phyloP scores from a whole-genome alignment of 345 rosid species.

The Anastatica hierochuntica region DNA sequence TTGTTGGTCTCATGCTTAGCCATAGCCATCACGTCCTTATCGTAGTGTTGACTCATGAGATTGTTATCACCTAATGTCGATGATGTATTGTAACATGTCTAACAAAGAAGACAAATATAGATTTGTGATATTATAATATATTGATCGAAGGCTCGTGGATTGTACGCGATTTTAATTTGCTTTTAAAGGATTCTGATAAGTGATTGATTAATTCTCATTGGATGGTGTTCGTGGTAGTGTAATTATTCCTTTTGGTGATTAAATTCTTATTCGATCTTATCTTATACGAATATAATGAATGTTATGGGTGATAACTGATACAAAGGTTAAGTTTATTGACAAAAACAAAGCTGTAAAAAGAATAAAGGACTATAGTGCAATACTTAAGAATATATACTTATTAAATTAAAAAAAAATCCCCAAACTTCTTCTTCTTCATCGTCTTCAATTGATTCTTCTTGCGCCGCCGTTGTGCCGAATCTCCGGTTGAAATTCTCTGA shows the following conservation, averaged over 20 bases:
- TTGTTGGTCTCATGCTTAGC: conserved; percentile 12
- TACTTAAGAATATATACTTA: background rate
- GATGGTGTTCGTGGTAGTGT: too few species aligned
- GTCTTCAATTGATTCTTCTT: too few species aligned
- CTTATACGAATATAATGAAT: background rate
- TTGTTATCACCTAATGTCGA: background rate
- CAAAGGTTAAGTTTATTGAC: background rate
- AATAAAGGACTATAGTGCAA: too few species aligned
- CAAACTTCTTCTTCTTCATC: too few species aligned
- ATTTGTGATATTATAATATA: background rate
- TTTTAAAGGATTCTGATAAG: background rate
- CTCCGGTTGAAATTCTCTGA: too few species aligned
- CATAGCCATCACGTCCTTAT: background rate
- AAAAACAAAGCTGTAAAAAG: too few species aligned
- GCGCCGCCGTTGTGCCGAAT: too few species aligned
- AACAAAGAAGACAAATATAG: too few species aligned
- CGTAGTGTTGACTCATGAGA: conserved; percentile 8
- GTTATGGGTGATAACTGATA: too few species aligned
- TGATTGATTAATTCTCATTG: too few species aligned
- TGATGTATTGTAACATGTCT: too few species aligned
- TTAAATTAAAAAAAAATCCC: too few species aligned
- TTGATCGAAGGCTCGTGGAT: conserved; percentile 8
- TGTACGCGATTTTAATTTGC: conserved; percentile 4
- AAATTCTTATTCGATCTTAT: conserved; percentile 1
- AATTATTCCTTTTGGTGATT: background rate